These are phyloP conservation scores for Ormosia emarginata DNA, from an alignment of 306 rosid species.

Conservation along the genomic window DNA sequence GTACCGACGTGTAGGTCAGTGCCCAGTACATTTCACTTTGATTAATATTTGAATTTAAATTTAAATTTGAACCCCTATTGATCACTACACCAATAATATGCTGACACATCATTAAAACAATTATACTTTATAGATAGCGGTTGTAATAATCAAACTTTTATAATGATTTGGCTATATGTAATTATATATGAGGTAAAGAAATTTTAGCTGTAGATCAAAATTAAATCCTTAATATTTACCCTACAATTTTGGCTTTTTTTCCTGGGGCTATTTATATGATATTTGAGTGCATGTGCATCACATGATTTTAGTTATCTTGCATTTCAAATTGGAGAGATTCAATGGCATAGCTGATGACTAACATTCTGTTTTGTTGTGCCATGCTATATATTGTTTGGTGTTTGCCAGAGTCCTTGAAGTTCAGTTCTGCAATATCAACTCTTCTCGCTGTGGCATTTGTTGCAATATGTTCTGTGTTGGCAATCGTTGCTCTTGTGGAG, in stretches of 20 bases:
- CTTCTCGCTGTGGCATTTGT: conserved; percentile 88
- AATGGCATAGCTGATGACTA: not conserved
- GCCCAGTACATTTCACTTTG: conserved; percentile 12
- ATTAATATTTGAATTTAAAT: not conserved
- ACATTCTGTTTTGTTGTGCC: not conserved
- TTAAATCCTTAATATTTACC: not conserved
- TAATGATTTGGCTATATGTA: not conserved
- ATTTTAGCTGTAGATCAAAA: not conserved
- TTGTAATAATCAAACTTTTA: not conserved
- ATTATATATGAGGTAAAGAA: not conserved
- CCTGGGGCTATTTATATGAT: not conserved
- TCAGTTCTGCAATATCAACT: conserved; percentile 73
- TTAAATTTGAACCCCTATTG: not conserved
- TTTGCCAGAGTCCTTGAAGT: conserved; percentile 64
- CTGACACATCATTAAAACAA: too few relatives aligned
- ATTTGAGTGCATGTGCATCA: not conserved
- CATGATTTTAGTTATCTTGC: not conserved
- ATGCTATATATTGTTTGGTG: not conserved
- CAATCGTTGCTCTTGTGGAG: conserved; percentile 53
- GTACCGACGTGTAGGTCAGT: conserved; percentile 71
- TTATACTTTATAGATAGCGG: too few relatives aligned
- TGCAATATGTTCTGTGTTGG: conserved; percentile 64
- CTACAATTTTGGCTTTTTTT: not conserved
- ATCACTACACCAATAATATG: too few relatives aligned
- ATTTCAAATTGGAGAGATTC: not conserved